Evolutionary conservation across 768 basidiomycete species (phyloP), one percentile per base, ranked within the genome.

Genomic region (Basidioascus undulatus): DNA sequence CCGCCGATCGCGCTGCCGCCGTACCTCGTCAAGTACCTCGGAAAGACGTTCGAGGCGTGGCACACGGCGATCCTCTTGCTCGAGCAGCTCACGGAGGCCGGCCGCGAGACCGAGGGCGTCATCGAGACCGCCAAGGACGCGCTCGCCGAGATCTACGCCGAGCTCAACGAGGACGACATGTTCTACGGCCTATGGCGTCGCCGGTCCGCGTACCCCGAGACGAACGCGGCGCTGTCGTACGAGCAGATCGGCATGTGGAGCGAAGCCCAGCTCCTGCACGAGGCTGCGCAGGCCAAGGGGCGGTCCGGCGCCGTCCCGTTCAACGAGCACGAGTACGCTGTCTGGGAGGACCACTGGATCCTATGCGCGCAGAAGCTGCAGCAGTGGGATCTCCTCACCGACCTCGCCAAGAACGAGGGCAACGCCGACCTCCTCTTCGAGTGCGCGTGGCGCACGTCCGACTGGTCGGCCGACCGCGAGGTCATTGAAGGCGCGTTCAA

Each of bases 271-370:
- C 39, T 51, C 37, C 40, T 54, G 37, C 94, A 99, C 57, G 92
- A 99, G 58, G 61, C 64, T 20, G 92, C 87, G 1, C 87, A 94
- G 59, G 73, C 64, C 48, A 80, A 75, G 57, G 76, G 84, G 7
- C 68, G 84, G 35, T 65, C 69, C 4, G 82, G 83, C 5, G 62
- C 69, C 6, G 71, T 92, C 40, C 74, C 86, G 1, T 96, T 87
- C 62, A 76, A 79, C 11, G 92, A 99, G 57, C 66, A 77, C 2
- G 92, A 99, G 57, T 94, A 87, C 56, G 84, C 80, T 51, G 63
- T 99, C 16, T 99, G 92, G 92, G 92, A 98, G 52, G 92, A 99
- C 55, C 92, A 99, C 56, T 99, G 92, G 89, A 79, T 99, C 44
- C 62, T 87, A 7, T 69, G 86, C 1, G 76, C 84, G 1, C 82